Base-by-base conservation (phyloP, 345 rosid species). In the Limnanthes douglasii region DNA sequence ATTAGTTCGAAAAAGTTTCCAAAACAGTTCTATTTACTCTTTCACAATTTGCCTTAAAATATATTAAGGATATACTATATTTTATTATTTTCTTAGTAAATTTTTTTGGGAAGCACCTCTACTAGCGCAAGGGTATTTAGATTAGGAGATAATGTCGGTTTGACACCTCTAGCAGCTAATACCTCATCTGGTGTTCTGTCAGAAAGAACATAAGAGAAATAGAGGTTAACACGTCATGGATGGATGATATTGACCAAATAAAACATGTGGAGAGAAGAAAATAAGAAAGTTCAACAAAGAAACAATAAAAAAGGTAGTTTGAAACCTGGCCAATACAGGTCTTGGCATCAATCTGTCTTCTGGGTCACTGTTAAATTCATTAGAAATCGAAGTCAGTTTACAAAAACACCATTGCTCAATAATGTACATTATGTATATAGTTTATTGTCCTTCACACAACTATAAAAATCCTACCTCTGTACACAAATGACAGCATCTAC, bases 401-500 rank as follows among this genome's bases (percentile, higher is more conserved):
- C 43, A 23, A 11, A 16, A 22, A 27, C 29, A 35, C n/a, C n/a
- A n/a, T n/a, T n/a, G n/a, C n/a, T n/a, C n/a, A n/a, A n/a, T n/a
- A n/a, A n/a, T n/a, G n/a, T n/a, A n/a, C n/a, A n/a, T n/a, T n/a
- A n/a, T n/a, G n/a, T n/a, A n/a, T 20, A 5, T 3, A 21, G 3
- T 28, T 31, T 18, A 43, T 37, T 21, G 28, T 20, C 7, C 17
- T 43, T 17, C 13, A 30, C 10, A 31, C 5, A 40, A 28, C 14
- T 17, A 21, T 22, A 13, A 24, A 8, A 26, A 18, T 31, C 29
- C 33, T 60, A 86, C 97, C 97, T 86, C 59, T 86, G 95, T 22
- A 86, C 95, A 71, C 97, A 86, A 44, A 86, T 52, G 42, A 82
- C 97, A 47, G 95, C 95, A 41, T 86, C 97, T 34, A 86, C 95